A percentile compares a stretch with the other conserved stretches of the same genome.
phyloP scores from a whole-genome alignment of 345 rosid genomes.

The Combretum micranthum region DNA sequence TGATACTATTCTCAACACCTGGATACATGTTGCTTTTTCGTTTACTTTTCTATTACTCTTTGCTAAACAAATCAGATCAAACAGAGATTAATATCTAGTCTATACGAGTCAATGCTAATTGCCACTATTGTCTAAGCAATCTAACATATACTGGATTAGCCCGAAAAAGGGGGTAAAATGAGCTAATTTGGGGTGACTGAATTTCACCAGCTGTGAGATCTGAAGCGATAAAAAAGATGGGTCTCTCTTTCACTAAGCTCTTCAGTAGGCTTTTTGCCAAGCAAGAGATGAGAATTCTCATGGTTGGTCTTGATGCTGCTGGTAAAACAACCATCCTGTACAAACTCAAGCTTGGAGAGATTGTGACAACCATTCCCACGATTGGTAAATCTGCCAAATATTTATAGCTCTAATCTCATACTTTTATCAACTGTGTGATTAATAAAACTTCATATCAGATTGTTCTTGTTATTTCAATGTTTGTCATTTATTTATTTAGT shows the following conservation, averaged over 20 bases:
- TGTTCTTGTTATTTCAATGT: neutral
- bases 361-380: slow-evolving; percentile 2
- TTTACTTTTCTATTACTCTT: too few relatives aligned
- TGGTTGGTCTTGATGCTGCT: slow-evolving; percentile 5
- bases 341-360: slow-evolving; percentile 7
- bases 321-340: slow-evolving; percentile 3
- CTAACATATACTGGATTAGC: too few relatives aligned
- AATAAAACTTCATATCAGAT: neutral
- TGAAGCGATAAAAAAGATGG: neutral
- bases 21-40: too few relatives aligned
- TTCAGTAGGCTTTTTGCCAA: slow-evolving; percentile 5
- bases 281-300: slow-evolving; percentile 4
- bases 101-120: too few relatives aligned
- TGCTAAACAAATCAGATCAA: too few relatives aligned
- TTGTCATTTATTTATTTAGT: neutral
- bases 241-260: slow-evolving; percentile 1
- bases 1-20: too few relatives aligned
- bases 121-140: too few relatives aligned
- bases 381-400: neutral
- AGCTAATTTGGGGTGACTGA: neutral
- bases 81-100: too few relatives aligned
- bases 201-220: neutral
- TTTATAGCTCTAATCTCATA: neutral
- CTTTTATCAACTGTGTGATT: neutral
- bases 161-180: too few relatives aligned